Evolutionary conservation across 441 rosid genomes (phyloP), one percentile per base, ranked within the genome.

Genomic region (Euphorbia corollata): DNA sequence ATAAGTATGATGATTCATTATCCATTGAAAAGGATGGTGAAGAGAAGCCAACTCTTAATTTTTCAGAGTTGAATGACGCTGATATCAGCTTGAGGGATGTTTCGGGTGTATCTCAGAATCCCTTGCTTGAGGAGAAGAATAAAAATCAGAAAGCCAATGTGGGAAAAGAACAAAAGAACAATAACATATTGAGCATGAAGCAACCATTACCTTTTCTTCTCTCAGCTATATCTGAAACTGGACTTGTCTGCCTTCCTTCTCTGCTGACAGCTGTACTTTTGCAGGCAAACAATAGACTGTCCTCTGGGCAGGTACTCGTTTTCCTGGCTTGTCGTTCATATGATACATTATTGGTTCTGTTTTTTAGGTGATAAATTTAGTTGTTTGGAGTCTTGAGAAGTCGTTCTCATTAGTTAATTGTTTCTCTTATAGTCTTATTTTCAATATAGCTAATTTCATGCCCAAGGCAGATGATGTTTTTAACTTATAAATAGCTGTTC

Each of bases 221-320:
- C 80, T 85, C 87, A n/a, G 79, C 88, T 60, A 81, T 88, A 76
- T 83, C 86, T 27, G 91, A 88, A 82, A 88, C 95, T 11, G 95
- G 95, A 64, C 70, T 88, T 51, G 87, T 88, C 70, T 82, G 95
- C 75, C 91, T 88, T 74, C 91, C 95, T 71, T 88, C 95, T 53
- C 73, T 88, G 70, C 74, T 88, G 77, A 88, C 95, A 58, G 77
- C 91, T 45, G 91, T 88, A 73, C 84, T 88, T 22, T 76, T 86
- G 66, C 95, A 88, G 77, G 89, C 95, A 27, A 88, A 85, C 81
- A 86, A 83, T 74, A 80, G 79, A 71, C 73, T 79, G 72, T 79
- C 88, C 45, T 76, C 84, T 64, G 91, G 86, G 54, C 91, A 81
- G 95, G 95, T 86, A 77, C 64, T 36, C 71, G 4, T 77, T 15